Conservation (phyloP, 2,329 filamentous ascomycete species). For the Penicillium polonicum region DNA sequence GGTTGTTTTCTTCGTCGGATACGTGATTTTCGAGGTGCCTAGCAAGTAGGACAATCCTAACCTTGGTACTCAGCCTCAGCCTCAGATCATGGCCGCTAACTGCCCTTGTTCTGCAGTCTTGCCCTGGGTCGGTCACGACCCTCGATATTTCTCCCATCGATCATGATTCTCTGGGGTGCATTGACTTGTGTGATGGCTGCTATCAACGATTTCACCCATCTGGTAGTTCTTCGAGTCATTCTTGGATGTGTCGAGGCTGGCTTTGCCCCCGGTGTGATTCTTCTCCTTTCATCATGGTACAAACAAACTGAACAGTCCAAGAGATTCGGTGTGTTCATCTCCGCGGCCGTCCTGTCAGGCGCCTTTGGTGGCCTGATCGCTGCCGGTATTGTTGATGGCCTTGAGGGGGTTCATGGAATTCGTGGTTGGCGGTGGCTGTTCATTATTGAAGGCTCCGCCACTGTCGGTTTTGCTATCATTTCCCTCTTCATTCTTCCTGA, state of each 20-base stretch:
- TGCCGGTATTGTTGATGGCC: constrained; percentile 49
- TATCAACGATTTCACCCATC: constrained; percentile 48
- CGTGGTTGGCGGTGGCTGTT: constrained; percentile 56
- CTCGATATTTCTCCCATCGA: constrained; percentile 51
- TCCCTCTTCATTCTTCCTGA: constrained; percentile 51
- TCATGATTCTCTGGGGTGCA: constrained; percentile 56
- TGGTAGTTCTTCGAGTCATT: constrained; percentile 46
- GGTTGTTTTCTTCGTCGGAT: constrained; percentile 56
- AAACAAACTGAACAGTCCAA: constrained; percentile 58
- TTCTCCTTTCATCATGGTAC: constrained; percentile 59
- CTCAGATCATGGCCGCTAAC: neutral
- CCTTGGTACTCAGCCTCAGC: neutral
- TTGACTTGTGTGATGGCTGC: constrained; percentile 54
- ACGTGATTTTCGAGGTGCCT: constrained; percentile 55
- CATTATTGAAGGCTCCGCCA: constrained; percentile 47
- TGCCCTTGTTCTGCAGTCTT: constrained; percentile 26
- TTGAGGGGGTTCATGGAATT: constrained; percentile 49
- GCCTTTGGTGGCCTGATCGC: constrained; percentile 55
- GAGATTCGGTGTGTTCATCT: constrained; percentile 58
- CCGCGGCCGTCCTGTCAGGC: constrained; percentile 57
- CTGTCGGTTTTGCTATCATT: constrained; percentile 46
- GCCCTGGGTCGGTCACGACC: constrained; percentile 52
- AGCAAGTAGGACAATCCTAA: constrained; percentile 42
- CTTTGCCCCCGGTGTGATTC: constrained; percentile 26
- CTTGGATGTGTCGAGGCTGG: constrained; percentile 27